These are phyloP conservation scores for Boletales sp. DNA, from an alignment of 768 basidiomycete species.

Conservation along the genomic window DNA sequence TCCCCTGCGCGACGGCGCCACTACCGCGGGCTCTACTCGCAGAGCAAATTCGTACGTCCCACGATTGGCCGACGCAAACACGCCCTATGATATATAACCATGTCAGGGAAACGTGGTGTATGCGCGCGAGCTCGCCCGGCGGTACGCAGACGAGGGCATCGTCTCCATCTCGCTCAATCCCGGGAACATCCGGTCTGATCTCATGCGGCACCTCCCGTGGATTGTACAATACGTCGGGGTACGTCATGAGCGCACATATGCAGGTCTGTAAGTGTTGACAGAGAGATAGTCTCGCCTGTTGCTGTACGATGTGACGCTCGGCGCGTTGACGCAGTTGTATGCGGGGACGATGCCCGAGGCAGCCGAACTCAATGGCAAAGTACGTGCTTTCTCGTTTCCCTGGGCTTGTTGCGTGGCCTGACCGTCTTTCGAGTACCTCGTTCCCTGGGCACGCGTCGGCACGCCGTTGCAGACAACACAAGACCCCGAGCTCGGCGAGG, in stretches of 20 bases:
- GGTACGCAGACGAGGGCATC: slow-evolving; percentile 45
- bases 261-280: background rate
- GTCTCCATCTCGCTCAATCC: slow-evolving; percentile 46
- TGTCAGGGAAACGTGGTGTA: slow-evolving; percentile 43
- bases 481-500: slow-evolving; percentile 32
- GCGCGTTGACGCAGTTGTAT: slow-evolving; percentile 44
- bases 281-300: slow-evolving; percentile 16
- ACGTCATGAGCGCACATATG: background rate
- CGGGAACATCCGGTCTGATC: slow-evolving; percentile 34
- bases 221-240: slow-evolving; percentile 11
- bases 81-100: too few relatives aligned
- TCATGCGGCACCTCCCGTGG: slow-evolving; percentile 22
- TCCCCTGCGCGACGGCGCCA: slow-evolving; percentile 25
- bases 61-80: too few relatives aligned
- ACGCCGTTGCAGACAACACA: slow-evolving; percentile 21
- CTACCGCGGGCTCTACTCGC: slow-evolving; percentile 24
- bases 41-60: slow-evolving; percentile 44
- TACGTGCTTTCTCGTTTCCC: slow-evolving; percentile 6
- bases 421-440: slow-evolving; percentile 37
- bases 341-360: slow-evolving; percentile 41
- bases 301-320: slow-evolving; percentile 30
- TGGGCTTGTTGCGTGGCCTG: background rate
- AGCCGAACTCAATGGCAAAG: slow-evolving; percentile 39
- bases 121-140: slow-evolving; percentile 43
- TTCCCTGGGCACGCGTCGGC: slow-evolving; percentile 43